A percentile compares a stretch with the other conserved stretches of the same genome.
These are phyloP conservation scores for Luzula sylvatica DNA, from an alignment of 176 grass and related monocot species.

Conservation along the genomic window DNA sequence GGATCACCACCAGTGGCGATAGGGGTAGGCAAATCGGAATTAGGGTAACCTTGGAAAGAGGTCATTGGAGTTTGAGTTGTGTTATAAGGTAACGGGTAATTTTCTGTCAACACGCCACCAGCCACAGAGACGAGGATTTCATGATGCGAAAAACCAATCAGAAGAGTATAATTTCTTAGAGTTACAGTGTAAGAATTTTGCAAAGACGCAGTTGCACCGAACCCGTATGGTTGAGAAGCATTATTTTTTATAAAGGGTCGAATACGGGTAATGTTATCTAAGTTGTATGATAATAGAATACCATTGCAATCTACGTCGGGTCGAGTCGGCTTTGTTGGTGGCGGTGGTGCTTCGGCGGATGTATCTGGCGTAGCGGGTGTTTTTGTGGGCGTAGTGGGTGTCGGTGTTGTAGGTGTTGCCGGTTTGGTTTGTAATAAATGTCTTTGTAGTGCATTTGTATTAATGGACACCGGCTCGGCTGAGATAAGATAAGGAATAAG, in stretches of 20 bases:
- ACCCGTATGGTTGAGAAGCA: conserved; percentile 42
- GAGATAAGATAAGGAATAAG: background rate
- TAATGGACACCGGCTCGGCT: background rate
- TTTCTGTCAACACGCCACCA: conserved; percentile 43
- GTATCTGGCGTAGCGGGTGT: background rate
- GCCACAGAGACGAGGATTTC: conserved; percentile 47
- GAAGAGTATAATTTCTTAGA: conserved; percentile 39
- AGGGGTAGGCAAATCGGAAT: conserved; percentile 43
- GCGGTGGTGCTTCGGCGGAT: background rate
- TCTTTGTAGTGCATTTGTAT: no score
- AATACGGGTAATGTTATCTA: conserved; percentile 35
- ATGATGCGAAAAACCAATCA: conserved; percentile 30
- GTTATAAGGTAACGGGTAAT: conserved; percentile 42
- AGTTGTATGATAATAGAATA: conserved; percentile 47
- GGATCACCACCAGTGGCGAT: conserved; percentile 49
- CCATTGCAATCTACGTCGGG: conserved; percentile 50
- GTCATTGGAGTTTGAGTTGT: conserved; percentile 6
- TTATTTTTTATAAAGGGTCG: conserved; percentile 35
- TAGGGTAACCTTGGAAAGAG: conserved; percentile 55
- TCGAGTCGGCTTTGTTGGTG: conserved; percentile 2
- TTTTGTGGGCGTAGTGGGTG: background rate
- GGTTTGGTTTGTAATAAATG: no score
- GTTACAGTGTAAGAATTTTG: conserved; percentile 38
- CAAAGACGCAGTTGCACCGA: conserved; percentile 41
- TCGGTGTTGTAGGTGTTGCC: background rate